These are phyloP conservation scores for Hypoxylon sp. DNA, from an alignment of 2,329 filamentous ascomycete species.

Conservation along the genomic window DNA sequence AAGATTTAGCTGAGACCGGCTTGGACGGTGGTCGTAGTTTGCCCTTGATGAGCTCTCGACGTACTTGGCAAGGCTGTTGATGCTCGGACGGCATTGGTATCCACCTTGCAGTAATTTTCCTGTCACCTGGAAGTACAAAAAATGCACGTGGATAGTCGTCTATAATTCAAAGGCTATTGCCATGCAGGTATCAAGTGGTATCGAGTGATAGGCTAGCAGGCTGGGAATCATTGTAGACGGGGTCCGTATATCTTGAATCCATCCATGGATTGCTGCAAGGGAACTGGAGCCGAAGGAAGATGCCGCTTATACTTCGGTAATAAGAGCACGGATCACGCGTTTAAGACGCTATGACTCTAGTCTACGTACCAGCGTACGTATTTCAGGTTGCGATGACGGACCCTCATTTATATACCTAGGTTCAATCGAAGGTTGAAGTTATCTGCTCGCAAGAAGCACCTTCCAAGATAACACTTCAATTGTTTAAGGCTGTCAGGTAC, in stretches of 20 bases:
- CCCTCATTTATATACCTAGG: constrained; percentile 22
- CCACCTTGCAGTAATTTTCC: constrained; percentile 9
- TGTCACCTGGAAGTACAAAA: neutral
- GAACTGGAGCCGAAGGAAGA: constrained; percentile 27
- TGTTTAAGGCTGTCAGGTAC: neutral
- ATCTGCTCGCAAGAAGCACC: neutral
- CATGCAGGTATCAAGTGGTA: constrained; percentile 19
- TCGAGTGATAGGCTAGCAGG: neutral
- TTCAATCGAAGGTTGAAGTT: constrained; percentile 23
- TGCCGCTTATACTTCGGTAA: constrained; percentile 41
- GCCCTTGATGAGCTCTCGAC: constrained; percentile 47
- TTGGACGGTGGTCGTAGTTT: constrained; percentile 45
- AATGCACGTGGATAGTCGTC: constrained; percentile 13
- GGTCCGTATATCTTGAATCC: constrained; percentile 11
- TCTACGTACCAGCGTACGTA: neutral
- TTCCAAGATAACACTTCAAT: constrained; percentile 13
- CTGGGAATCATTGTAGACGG: constrained; percentile 18
- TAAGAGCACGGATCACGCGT: constrained; percentile 28
- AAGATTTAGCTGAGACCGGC: constrained; percentile 46
- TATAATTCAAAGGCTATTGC: constrained; percentile 8
- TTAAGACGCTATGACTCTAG: constrained; percentile 20
- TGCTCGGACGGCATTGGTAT: constrained; percentile 25
- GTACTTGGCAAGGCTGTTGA: constrained; percentile 22
- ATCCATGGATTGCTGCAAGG: constrained; percentile 4
- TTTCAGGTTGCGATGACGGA: constrained; percentile 23